These are phyloP conservation scores for Polygonum aviculare DNA, from an alignment of 148 eudicot species.

Conservation along the genomic window DNA sequence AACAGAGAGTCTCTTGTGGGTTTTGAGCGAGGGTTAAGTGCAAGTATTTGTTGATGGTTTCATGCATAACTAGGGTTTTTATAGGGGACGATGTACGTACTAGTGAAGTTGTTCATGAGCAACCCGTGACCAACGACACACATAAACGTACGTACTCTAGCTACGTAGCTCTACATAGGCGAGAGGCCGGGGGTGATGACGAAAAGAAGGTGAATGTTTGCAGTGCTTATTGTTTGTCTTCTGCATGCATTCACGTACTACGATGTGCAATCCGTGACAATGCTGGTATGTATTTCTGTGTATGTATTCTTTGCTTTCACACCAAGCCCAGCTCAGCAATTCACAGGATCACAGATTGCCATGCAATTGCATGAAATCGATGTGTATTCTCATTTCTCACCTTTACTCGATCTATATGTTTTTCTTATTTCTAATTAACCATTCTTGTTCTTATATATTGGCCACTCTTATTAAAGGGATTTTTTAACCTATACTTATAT, in stretches of 20 bases:
- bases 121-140: neutral
- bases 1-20: neutral
- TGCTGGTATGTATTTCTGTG: neutral
- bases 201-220: neutral
- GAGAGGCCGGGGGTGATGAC: neutral
- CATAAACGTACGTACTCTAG: neutral
- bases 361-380: neutral
- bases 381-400: neutral
- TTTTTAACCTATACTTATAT: no score
- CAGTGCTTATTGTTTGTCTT: neutral
- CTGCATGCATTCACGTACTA: neutral
- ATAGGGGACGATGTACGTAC: neutral
- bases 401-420: neutral
- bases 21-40: neutral
- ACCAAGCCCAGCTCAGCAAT: neutral
- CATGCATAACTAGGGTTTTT: neutral
- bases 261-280: neutral
- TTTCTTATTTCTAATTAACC: neutral
- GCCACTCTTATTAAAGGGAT: no score
- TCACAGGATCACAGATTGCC: neutral
- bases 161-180: neutral
- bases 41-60: neutral
- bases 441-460: no score
- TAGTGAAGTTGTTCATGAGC: neutral
- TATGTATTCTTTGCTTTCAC: neutral